A percentile compares a stretch with the other conserved stretches of the same genome.
These are phyloP conservation scores for Fusarium sp. DNA, from an alignment of 2,329 filamentous ascomycete species.

Conservation along the genomic window DNA sequence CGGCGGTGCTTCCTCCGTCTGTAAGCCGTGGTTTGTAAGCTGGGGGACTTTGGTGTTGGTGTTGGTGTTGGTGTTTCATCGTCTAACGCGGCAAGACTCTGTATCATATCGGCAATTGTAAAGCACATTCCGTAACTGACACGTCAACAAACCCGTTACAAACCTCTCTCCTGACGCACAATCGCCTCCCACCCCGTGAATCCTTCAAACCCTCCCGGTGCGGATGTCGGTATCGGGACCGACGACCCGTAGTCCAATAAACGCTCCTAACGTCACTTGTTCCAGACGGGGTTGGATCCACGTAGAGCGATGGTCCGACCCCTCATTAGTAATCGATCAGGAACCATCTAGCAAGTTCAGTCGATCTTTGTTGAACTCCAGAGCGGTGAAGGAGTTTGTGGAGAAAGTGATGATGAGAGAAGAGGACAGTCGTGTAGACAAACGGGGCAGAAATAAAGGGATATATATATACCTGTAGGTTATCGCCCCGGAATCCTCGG, in stretches of 20 bases:
- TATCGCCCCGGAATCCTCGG: conserved; percentile 1
- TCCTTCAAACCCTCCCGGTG: conserved; percentile 9
- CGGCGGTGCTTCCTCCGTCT: not conserved
- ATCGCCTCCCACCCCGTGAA: not conserved
- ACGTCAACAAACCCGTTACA: not conserved
- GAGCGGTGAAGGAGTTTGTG: conserved; percentile 26
- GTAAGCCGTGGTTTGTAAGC: conserved; percentile 16
- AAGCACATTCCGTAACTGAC: not conserved
- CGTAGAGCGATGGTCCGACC: not conserved
- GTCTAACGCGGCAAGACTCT: not conserved
- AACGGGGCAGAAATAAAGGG: conserved; percentile 8
- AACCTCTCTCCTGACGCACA: not conserved
- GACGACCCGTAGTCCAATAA: conserved; percentile 19
- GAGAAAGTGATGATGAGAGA: conserved; percentile 4
- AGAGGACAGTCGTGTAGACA: not conserved
- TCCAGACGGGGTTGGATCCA: not conserved
- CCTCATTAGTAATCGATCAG: conserved; percentile 34
- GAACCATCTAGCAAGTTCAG: conserved; percentile 36
- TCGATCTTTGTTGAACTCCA: not conserved
- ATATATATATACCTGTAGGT: conserved; percentile 31
- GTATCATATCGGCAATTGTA: not conserved
- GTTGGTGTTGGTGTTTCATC: conserved; percentile 1
- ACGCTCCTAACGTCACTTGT: not conserved
- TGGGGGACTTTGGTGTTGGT: not conserved
- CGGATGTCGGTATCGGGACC: conserved; percentile 19